Percentiles rank a stretch among this genome's conserved stretches.
These are phyloP conservation scores for Chalaropsis ovoidea DNA, from an alignment of 2,329 filamentous ascomycete genomes.

Conservation along the genomic window DNA sequence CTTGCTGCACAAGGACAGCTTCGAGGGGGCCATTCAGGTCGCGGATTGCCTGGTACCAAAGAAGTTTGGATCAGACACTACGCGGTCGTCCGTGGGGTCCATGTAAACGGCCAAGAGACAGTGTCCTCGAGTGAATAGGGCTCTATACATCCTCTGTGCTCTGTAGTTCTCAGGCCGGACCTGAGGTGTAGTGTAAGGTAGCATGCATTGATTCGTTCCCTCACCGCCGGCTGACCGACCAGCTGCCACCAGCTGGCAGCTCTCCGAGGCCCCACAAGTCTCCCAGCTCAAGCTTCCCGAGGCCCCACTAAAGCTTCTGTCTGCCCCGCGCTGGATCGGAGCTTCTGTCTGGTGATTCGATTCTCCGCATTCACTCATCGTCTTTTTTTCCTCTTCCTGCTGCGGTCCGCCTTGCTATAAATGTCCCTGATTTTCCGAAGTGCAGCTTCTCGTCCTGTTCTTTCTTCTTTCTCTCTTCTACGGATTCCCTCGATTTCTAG, in stretches of 20 bases:
- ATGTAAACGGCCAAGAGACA: neutral
- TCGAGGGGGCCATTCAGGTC: conserved; percentile 76
- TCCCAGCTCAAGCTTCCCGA: neutral
- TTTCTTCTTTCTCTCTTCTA: neutral
- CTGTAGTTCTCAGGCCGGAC: neutral
- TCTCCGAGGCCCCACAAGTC: conserved; percentile 17
- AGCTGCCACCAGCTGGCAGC: conserved; percentile 4
- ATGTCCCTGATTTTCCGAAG: conserved; percentile 15
- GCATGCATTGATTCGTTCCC: neutral
- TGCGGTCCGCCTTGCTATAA: conserved; percentile 7
- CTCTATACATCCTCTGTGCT: neutral
- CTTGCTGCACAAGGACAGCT: conserved; percentile 85
- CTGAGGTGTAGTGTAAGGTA: neutral
- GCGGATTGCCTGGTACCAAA: conserved; percentile 55
- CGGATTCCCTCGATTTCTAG: conserved; percentile 2
- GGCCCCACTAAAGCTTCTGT: conserved; percentile 13
- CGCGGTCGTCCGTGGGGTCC: conserved; percentile 23
- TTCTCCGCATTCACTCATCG: neutral
- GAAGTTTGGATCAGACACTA: conserved; percentile 42
- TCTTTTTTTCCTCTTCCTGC: neutral
- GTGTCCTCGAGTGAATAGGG: neutral
- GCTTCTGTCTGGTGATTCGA: conserved; percentile 7
- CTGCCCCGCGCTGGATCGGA: conserved; percentile 23
- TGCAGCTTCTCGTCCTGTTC: neutral
- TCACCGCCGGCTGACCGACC: neutral